Conservation (phyloP, 1,284 basidiomycete species). For the Pisolithus thermaeus region DNA sequence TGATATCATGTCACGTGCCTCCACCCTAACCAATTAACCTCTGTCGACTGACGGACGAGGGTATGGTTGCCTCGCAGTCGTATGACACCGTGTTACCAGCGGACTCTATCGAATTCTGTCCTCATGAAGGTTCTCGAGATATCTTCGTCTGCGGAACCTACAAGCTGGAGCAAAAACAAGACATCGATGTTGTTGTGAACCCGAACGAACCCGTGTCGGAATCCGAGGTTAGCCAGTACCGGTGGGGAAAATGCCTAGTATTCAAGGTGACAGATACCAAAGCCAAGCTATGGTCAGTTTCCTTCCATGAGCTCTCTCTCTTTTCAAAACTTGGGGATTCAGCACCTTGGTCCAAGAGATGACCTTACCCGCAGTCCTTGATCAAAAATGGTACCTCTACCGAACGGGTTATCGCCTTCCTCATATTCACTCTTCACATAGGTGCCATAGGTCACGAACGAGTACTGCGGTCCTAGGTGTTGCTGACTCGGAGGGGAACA, state of each 20-base stretch:
- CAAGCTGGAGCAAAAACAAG: slow-evolving; percentile 54
- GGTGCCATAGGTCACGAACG: slow-evolving; percentile 50
- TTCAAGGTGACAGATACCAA: slow-evolving; percentile 37
- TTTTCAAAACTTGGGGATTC: slow-evolving; percentile 7
- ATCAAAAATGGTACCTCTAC: slow-evolving; percentile 84
- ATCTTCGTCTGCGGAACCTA: slow-evolving; percentile 90
- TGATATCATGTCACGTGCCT: too few species aligned
- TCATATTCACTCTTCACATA: slow-evolving; percentile 21
- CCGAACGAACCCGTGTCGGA: neutral
- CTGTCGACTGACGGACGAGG: neutral
- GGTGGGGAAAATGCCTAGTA: slow-evolving; percentile 66
- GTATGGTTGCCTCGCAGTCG: neutral
- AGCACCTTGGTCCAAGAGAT: slow-evolving; percentile 67
- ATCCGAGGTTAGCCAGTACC: slow-evolving; percentile 29
- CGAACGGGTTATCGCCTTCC: neutral
- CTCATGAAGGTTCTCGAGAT: slow-evolving; percentile 48
- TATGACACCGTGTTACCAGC: slow-evolving; percentile 80
- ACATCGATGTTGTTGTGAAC: slow-evolving; percentile 4
- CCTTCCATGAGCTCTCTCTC: neutral
- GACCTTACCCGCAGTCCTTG: slow-evolving; percentile 78
- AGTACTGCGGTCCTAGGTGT: slow-evolving; percentile 53
- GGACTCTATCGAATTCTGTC: slow-evolving; percentile 90
- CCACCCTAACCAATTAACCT: too few species aligned
- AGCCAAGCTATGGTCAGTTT: slow-evolving; percentile 9
- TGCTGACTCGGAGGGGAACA: slow-evolving; percentile 78